Percentiles rank a stretch among this genome's conserved stretches.
Conservation (phyloP, 2,329 filamentous ascomycete genomes). For the Diplodia corticola region DNA sequence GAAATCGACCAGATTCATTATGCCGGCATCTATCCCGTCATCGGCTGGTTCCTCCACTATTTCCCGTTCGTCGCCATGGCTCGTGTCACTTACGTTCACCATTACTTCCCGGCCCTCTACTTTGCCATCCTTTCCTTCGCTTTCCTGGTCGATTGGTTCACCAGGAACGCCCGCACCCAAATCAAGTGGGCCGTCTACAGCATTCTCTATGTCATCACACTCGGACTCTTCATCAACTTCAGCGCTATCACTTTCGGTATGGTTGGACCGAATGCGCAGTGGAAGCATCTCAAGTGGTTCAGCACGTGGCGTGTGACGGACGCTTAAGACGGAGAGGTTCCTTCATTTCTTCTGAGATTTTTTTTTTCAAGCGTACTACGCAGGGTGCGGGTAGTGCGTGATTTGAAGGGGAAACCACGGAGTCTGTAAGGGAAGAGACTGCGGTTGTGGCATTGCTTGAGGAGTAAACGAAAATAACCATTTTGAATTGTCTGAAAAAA, state of each 20-base stretch:
- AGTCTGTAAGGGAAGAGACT: neutral
- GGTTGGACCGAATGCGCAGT: constrained; percentile 79
- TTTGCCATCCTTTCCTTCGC: constrained; percentile 90
- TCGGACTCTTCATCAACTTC: constrained; percentile 86
- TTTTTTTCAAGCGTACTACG: neutral
- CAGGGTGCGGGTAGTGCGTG: neutral
- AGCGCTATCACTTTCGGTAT: constrained; percentile 96
- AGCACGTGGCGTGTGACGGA: constrained; percentile 82
- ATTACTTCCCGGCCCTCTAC: constrained; percentile 98
- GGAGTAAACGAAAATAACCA: neutral
- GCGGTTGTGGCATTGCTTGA: neutral
- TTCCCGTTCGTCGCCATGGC: constrained; percentile 96
- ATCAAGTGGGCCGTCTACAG: constrained; percentile 71
- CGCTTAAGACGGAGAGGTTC: constrained; percentile 10
- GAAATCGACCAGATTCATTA: constrained; percentile 97
- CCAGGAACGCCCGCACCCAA: constrained; percentile 64
- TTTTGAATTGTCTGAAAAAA: neutral
- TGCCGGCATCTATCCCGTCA: constrained; percentile 82
- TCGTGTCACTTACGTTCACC: constrained; percentile 97
- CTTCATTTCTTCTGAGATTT: neutral
- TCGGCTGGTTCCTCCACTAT: constrained; percentile 97
- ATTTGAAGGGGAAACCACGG: neutral
- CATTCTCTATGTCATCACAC: constrained; percentile 69
- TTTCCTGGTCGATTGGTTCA: constrained; percentile 84
- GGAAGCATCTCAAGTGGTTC: constrained; percentile 93